Percentiles rank a stretch among this genome's conserved stretches.
phyloP scores from a whole-genome alignment of 2,329 filamentous ascomycete species.

The Colletotrichum ledebouriae region DNA sequence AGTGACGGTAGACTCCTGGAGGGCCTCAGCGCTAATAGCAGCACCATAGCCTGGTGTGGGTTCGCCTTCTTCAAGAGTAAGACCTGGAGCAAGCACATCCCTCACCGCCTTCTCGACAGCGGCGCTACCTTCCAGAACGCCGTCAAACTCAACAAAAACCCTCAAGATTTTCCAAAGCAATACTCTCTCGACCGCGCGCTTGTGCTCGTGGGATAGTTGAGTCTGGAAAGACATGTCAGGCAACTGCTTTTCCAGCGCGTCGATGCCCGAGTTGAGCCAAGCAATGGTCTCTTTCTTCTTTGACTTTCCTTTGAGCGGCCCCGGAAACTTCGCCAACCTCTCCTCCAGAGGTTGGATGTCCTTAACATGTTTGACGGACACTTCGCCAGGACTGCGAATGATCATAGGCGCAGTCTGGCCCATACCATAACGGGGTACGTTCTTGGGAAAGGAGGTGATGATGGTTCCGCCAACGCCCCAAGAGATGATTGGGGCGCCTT shows the following conservation, averaged over 20 bases:
- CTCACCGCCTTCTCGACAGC: slow-evolving; percentile 81
- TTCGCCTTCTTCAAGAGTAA: slow-evolving; percentile 50
- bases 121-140: slow-evolving; percentile 79
- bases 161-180: slow-evolving; percentile 90
- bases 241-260: slow-evolving; percentile 73
- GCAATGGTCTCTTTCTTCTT: slow-evolving; percentile 94
- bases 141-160: slow-evolving; percentile 88
- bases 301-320: slow-evolving; percentile 87
- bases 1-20: slow-evolving; percentile 47
- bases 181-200: slow-evolving; percentile 82
- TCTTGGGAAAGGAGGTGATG: slow-evolving; percentile 88
- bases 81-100: slow-evolving; percentile 76
- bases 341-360: slow-evolving; percentile 80
- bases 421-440: slow-evolving; percentile 87
- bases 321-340: slow-evolving; percentile 84
- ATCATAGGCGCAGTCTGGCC: slow-evolving; percentile 81
- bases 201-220: slow-evolving; percentile 71
- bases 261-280: slow-evolving; percentile 86
- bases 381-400: slow-evolving; percentile 84
- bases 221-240: slow-evolving; percentile 62
- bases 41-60: slow-evolving; percentile 45
- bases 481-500: slow-evolving; percentile 85
- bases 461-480: slow-evolving; percentile 91
- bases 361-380: slow-evolving; percentile 82
- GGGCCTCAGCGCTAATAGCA: slow-evolving; percentile 45